Conservation (phyloP, 768 basidiomycete species). For the Lanmaoa pseudosensibilis region DNA sequence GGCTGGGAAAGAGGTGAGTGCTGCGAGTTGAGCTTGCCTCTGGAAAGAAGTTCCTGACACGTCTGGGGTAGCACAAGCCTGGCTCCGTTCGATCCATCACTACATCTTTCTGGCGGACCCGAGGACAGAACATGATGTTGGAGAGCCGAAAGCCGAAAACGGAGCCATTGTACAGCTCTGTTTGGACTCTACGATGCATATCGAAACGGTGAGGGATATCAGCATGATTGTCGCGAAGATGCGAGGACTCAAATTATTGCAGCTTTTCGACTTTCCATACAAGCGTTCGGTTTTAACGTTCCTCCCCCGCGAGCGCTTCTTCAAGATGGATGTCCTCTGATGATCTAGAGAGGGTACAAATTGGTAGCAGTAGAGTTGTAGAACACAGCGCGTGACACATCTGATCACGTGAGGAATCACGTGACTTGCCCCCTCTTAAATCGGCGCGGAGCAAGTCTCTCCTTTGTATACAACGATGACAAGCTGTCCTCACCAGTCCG, state of each 20-base stretch:
- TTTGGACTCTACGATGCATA: constrained; percentile 20
- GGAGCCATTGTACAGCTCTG: constrained; percentile 29
- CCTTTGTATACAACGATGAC: constrained; percentile 17
- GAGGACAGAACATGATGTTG: constrained; percentile 41
- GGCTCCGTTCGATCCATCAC: constrained; percentile 37
- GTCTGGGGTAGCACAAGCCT: constrained; percentile 13
- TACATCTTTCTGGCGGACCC: constrained; percentile 45
- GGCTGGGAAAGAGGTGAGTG: constrained; percentile 43
- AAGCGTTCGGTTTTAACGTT: constrained; percentile 21
- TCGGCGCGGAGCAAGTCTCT: background rate
- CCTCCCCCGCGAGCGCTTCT: constrained; percentile 24
- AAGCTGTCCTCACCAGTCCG: constrained; percentile 53
- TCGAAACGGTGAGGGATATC: constrained; percentile 16
- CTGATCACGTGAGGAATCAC: background rate
- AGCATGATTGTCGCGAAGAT: background rate
- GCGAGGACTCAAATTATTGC: background rate
- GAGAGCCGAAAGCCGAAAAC: constrained; percentile 42
- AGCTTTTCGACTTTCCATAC: constrained; percentile 30
- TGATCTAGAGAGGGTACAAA: background rate
- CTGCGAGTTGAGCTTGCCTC: background rate
- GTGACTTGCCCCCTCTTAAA: constrained; percentile 2
- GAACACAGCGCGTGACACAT: background rate
- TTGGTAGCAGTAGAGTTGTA: background rate
- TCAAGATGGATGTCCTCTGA: constrained; percentile 23
- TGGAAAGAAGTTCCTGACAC: background rate